Conservation (phyloP, 768 basidiomycete species). For the Suillus luteus region DNA sequence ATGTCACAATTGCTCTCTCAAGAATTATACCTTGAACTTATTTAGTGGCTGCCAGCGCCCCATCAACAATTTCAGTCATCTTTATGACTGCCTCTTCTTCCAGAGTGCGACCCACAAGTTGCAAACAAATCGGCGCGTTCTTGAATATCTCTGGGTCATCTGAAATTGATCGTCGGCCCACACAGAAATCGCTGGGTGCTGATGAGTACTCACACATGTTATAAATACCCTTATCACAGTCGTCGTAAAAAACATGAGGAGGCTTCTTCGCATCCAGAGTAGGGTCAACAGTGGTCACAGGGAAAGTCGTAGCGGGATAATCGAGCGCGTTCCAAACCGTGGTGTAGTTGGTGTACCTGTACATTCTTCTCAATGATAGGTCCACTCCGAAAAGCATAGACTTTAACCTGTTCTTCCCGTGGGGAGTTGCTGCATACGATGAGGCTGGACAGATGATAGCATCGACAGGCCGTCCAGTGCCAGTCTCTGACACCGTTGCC, state of each 20-base stretch:
- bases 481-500: neutral
- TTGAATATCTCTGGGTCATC: neutral
- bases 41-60: neutral
- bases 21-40: neutral
- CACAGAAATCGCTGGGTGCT: neutral
- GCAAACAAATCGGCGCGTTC: neutral
- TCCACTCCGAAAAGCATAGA: neutral
- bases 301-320: neutral
- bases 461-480: neutral
- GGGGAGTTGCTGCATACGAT: neutral
- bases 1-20: no score
- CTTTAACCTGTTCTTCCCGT: slow-evolving; percentile 1
- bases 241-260: neutral
- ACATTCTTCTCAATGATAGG: neutral
- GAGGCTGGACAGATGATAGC: neutral
- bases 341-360: neutral
- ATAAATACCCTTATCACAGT: neutral
- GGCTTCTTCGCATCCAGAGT: neutral
- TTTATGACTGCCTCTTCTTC: neutral
- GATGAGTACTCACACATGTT: neutral
- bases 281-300: neutral
- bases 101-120: neutral
- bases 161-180: neutral
- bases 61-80: slow-evolving; percentile 1
- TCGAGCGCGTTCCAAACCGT: slow-evolving; percentile 1